Evolutionary conservation across 108 stramenopile genomes (phyloP).

Genomic region (Cyclotella atomus): DNA sequence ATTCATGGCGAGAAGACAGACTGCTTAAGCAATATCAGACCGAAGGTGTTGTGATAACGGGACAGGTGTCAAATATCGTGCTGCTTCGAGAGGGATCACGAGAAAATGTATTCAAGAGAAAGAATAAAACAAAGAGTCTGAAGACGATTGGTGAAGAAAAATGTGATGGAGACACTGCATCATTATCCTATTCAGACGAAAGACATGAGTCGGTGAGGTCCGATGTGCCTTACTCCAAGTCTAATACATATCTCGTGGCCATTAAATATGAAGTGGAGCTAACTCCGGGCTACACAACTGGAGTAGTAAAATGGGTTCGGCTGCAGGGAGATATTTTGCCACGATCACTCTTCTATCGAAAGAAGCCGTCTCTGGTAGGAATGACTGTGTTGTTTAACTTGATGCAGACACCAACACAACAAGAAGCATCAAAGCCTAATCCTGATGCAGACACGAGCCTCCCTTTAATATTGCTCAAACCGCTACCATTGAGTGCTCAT

Average conservation of each 20-base stretch:
- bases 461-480: neutral
- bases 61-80: neutral
- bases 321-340: constrained; percentile 11
- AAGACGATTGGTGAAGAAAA: constrained; percentile 1
- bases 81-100: constrained; percentile 5
- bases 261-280: constrained; percentile 3
- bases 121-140: neutral
- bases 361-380: neutral
- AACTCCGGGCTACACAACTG: neutral
- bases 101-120: neutral
- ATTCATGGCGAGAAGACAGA: constrained; percentile 5
- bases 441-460: neutral
- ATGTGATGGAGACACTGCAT: constrained; percentile 1
- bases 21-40: neutral
- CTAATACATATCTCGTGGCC: constrained; percentile 13
- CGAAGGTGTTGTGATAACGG: neutral
- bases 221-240: constrained; percentile 7
- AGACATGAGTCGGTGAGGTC: neutral
- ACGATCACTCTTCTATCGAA: neutral
- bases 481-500: constrained; percentile 8
- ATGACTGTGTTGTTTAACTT: constrained; percentile 4
- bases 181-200: neutral
- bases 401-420: neutral
- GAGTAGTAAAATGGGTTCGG: constrained; percentile 3
- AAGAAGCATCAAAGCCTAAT: neutral